Conservation (phyloP, 345 rosid species). For the Alliaria petiolata region DNA sequence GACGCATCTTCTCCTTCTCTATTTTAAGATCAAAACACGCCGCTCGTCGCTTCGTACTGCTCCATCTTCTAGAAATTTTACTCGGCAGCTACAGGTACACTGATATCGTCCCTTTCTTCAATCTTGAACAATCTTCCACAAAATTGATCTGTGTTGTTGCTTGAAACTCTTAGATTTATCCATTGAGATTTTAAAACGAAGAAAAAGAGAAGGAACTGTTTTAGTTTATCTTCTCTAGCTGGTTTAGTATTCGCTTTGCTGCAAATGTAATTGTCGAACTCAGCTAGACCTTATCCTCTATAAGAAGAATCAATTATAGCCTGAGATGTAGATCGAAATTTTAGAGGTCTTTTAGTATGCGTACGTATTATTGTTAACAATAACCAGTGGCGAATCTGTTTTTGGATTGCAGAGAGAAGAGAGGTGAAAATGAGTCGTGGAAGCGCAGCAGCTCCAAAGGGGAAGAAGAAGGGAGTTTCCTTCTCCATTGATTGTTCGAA, state of each 20-base stretch:
- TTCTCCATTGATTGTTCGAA: conserved; percentile 36
- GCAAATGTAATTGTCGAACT: neutral
- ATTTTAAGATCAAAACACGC: conserved; percentile 6
- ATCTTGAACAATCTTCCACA: neutral
- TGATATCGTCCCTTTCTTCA: neutral
- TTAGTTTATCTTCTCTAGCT: neutral
- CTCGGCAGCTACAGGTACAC: conserved; percentile 8
- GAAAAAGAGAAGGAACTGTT: neutral
- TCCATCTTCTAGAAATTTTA: neutral
- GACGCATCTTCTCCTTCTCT: neutral
- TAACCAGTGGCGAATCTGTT: no score
- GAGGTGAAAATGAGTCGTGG: conserved; percentile 32
- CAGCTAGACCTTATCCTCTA: neutral
- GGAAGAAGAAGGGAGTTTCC: conserved; percentile 37
- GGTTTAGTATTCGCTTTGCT: neutral
- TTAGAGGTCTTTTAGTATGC: neutral
- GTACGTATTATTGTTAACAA: no score
- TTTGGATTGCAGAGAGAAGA: neutral
- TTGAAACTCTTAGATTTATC: neutral
- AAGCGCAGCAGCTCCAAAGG: conserved; percentile 18
- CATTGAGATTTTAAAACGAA: neutral
- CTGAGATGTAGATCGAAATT: neutral
- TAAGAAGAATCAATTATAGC: neutral
- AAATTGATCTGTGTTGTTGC: neutral
- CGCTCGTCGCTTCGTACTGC: conserved; percentile 1